A percentile compares a stretch with the other conserved stretches of the same genome.
phyloP scores from a whole-genome alignment of 1,284 basidiomycete species.

The Vanrija humicola region DNA sequence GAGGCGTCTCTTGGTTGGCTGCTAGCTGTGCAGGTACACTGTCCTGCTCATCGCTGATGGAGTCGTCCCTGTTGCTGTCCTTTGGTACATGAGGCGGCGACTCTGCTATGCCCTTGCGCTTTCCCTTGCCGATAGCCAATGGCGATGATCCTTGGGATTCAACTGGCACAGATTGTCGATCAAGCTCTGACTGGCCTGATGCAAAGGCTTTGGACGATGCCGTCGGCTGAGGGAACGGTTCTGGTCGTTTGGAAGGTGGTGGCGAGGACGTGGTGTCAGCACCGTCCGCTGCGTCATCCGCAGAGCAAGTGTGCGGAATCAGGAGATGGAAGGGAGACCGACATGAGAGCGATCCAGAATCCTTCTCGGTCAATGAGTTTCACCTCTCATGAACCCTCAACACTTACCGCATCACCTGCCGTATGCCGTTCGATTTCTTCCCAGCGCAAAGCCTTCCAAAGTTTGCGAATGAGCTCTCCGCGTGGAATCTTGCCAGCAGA shows the following conservation, averaged over 20 bases:
- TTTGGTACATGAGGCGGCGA: background rate
- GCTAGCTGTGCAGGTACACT: no score
- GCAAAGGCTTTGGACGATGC: background rate
- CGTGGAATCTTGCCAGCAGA: conserved; percentile 23
- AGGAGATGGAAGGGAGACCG: conserved; percentile 41
- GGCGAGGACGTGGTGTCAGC: conserved; percentile 1
- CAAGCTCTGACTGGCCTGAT: background rate
- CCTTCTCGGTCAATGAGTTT: background rate
- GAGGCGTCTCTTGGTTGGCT: no score
- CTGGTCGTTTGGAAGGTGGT: conserved; percentile 25
- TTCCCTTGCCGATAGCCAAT: conserved; percentile 17
- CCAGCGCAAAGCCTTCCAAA: conserved; percentile 45
- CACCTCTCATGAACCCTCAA: background rate
- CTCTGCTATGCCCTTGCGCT: conserved; percentile 20
- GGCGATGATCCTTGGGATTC: background rate
- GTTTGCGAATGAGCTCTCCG: conserved; percentile 41
- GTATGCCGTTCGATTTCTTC: conserved; percentile 44
- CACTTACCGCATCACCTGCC: conserved; percentile 24
- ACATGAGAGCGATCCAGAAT: conserved; percentile 18
- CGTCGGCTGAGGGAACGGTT: conserved; percentile 28
- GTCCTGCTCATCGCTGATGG: no score
- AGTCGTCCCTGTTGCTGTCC: background rate
- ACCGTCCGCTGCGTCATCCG: background rate
- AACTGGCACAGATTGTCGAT: background rate
- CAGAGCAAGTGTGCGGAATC: conserved; percentile 36